A percentile compares a stretch with the other conserved stretches of the same genome.
phyloP scores from a whole-genome alignment of 73 alveolate genomes.

The Paramecium tetraurelia region DNA sequence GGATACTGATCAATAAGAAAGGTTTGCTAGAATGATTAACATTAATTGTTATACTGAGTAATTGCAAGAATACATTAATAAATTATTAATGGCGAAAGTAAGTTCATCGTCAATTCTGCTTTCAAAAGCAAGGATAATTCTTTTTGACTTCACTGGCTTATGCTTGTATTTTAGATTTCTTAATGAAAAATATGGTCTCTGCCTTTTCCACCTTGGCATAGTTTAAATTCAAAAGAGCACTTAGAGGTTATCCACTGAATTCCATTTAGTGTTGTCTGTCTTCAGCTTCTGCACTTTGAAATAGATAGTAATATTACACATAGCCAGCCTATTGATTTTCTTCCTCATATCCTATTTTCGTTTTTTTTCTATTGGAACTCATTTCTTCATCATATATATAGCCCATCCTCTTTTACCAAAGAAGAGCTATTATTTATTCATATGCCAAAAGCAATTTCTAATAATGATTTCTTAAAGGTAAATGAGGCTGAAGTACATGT shows the following conservation, averaged over 20 bases:
- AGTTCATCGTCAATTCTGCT: conserved; percentile 92
- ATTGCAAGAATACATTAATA: conserved; percentile 92
- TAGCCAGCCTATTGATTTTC: conserved; percentile 36
- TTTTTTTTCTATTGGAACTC: conserved; percentile 50
- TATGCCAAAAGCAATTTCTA: conserved; percentile 84
- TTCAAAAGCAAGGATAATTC: conserved; percentile 97
- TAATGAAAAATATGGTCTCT: background rate
- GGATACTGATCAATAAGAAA: conserved; percentile 46
- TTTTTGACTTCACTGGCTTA: conserved; percentile 69
- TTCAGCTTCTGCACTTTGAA: conserved; percentile 28
- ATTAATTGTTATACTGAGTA: background rate
- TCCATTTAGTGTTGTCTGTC: conserved; percentile 32
- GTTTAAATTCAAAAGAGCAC: background rate
- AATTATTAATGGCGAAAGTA: conserved; percentile 96
- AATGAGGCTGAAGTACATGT: conserved; percentile 97
- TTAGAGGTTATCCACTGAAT: conserved; percentile 7
- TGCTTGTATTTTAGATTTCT: conserved; percentile 52
- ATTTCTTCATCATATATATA: conserved; percentile 37
- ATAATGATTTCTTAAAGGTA: conserved; percentile 94
- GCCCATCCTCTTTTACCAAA: conserved; percentile 73
- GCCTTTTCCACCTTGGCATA: background rate
- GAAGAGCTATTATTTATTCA: conserved; percentile 88
- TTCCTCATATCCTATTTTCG: background rate
- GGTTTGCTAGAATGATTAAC: background rate
- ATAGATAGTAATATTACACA: conserved; percentile 1